Base-by-base conservation (phyloP, 768 basidiomycete genomes). In the Phallus indusiatus region DNA sequence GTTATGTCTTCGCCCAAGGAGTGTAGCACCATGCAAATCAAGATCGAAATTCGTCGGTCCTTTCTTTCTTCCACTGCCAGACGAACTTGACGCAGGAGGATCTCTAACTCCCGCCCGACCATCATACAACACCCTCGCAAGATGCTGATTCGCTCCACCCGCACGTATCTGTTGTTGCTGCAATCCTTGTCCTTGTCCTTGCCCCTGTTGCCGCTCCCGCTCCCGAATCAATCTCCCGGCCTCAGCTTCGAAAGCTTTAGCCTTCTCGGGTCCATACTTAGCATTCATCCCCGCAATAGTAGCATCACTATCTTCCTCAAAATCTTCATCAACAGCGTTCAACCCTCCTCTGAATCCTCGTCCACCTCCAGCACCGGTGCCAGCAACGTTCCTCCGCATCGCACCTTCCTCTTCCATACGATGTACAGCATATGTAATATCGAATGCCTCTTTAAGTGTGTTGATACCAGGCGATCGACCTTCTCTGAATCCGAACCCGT, bases 361-460 rank as follows among this genome's bases (percentile, higher is more conserved):
- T 2, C 74, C 74, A 20, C 93, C 94, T 0, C 84, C 87, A 28
- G 88, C 91, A 17, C 85, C 86, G 3, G 82, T 11, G n/a, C 42
- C 42, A 42, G 4, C 42, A n/a, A 42, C 9, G 12, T 42, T 42
- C 22, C 89, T 81, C 54, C 91, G 77, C 56, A 90, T 80, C 0
- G 89, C 90, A 14, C 94, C 95, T 72, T 99, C 96, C 71, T 99
- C 96, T 70, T 97, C 95, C 95, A 98, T 98, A 17, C 95, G 85
- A 71, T 99, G 96, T 0, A 99, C 96, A 3, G 96, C 95, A 71
- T 97, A 97, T 1, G 96, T 95, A 67, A 99, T 87, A 70, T 99
- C 96, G 72, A 99, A 98, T 3, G 96, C 94, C 69, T 98, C 96
- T 68, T 96, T 98, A 70, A 99, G 83, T 0, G 88, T 85, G 0